These are phyloP conservation scores for Blastomyces gilchristii DNA, from an alignment of 2,329 filamentous ascomycete genomes.

Conservation along the genomic window DNA sequence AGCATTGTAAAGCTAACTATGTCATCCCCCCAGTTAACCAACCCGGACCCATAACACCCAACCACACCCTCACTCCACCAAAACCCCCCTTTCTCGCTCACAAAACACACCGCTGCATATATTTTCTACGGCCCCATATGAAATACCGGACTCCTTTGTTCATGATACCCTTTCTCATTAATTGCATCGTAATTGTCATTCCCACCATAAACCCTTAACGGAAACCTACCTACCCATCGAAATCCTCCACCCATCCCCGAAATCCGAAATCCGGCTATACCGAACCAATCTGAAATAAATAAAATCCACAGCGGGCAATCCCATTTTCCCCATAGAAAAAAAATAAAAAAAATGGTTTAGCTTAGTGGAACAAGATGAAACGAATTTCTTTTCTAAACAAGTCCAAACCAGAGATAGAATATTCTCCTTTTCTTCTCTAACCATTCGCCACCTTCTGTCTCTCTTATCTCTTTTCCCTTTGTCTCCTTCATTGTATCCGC, in stretches of 20 bases:
- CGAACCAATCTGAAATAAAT: not conserved
- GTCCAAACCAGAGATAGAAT: not conserved
- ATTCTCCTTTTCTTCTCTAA: not conserved
- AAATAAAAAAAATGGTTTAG: not conserved
- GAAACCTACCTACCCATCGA: not conserved
- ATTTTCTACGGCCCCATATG: conserved; percentile 1
- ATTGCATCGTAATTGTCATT: not conserved
- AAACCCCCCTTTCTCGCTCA: not conserved
- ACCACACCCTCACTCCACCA: not conserved
- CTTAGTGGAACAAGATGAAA: not conserved
- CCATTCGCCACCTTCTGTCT: not conserved
- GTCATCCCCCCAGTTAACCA: conserved; percentile 13
- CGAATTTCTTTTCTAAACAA: conserved; percentile 4
- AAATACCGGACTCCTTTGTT: not conserved
- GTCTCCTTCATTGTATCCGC: no score
- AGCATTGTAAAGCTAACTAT: not conserved
- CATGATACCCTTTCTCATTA: conserved; percentile 5
- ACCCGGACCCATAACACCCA: conserved; percentile 12
- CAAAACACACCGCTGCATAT: not conserved
- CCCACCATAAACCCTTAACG: not conserved
- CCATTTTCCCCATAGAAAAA: not conserved
- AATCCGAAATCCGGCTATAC: not conserved
- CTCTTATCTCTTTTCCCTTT: not conserved
- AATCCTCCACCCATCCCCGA: not conserved
- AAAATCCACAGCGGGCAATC: not conserved